A percentile compares a stretch with the other conserved stretches of the same genome.
Evolutionary conservation across 352 stramenopile species (phyloP).

Genomic region (Globisporangium irregulare): DNA sequence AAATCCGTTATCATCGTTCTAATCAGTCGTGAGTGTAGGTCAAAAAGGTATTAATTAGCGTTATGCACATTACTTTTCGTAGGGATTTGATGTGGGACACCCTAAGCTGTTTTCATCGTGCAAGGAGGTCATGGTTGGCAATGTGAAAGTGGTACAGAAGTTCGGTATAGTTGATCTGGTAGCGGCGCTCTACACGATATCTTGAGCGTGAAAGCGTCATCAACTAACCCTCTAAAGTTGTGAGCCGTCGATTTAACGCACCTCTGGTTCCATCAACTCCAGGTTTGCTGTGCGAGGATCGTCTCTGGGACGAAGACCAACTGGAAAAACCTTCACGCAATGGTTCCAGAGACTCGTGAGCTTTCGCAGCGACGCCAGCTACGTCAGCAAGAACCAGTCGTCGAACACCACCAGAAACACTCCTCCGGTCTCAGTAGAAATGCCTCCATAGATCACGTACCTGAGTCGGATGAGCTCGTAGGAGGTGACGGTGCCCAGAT

Average conservation of each 20-base stretch:
- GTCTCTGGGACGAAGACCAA: background rate
- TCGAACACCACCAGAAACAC: background rate
- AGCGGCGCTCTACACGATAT: background rate
- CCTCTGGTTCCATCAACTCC: background rate
- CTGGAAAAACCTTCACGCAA: background rate
- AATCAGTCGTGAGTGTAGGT: background rate
- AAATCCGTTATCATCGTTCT: background rate
- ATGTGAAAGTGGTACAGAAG: background rate
- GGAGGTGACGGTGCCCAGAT: too few species aligned
- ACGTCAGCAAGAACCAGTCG: background rate
- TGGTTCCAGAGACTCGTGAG: background rate
- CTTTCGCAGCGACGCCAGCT: background rate
- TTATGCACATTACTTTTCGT: background rate
- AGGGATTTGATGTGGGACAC: background rate
- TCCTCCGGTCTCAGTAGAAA: background rate
- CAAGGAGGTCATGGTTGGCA: too few species aligned
- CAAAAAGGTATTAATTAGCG: background rate
- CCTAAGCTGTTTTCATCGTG: background rate
- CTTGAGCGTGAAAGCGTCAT: background rate
- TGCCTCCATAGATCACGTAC: background rate
- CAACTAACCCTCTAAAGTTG: background rate
- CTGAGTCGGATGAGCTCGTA: background rate
- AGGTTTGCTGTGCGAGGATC: background rate
- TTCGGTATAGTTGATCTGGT: background rate
- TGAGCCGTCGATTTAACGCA: background rate